A percentile compares a stretch with the other conserved stretches of the same genome.
phyloP scores from a whole-genome alignment of 2,329 filamentous ascomycete genomes.

The Colletotrichum magnum region DNA sequence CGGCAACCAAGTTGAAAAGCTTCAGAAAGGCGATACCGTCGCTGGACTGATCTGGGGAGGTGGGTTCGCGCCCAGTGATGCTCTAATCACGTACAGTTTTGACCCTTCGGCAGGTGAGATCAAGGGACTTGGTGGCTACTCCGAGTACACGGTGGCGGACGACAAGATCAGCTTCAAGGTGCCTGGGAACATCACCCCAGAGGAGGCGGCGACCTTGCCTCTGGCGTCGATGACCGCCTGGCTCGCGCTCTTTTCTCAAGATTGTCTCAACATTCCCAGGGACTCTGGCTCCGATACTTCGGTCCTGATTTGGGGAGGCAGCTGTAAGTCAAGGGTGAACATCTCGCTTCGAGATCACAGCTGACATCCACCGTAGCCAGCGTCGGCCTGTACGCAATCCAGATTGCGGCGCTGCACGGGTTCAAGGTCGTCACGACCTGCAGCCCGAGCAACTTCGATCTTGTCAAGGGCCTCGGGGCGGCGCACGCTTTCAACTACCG shows the following conservation, averaged over 20 bases:
- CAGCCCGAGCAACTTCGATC: slow-evolving; percentile 49
- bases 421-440: slow-evolving; percentile 54
- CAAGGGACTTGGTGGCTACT: slow-evolving; percentile 54
- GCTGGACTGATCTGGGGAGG: slow-evolving; percentile 49
- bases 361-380: slow-evolving; percentile 46
- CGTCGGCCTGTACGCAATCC: slow-evolving; percentile 54
- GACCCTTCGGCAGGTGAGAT: slow-evolving; percentile 42
- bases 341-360: rapidly evolving
- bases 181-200: slow-evolving; percentile 47
- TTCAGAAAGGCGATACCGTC: slow-evolving; percentile 43
- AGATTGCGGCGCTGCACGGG: slow-evolving; percentile 49
- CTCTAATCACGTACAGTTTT: neutral
- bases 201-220: slow-evolving; percentile 55
- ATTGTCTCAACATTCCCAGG: slow-evolving; percentile 52
- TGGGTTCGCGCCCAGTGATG: slow-evolving; percentile 1
- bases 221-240: slow-evolving; percentile 55
- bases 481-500: slow-evolving; percentile 57
- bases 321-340: slow-evolving; percentile 48
- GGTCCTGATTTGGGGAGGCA: slow-evolving; percentile 60
- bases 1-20: slow-evolving; percentile 43
- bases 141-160: slow-evolving; percentile 56
- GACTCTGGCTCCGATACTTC: slow-evolving; percentile 15
- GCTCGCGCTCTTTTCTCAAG: slow-evolving; percentile 56
- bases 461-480: slow-evolving; percentile 51
- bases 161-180: slow-evolving; percentile 57